Conservation (phyloP, 2,329 filamentous ascomycete genomes). For the Alternaria sp. region DNA sequence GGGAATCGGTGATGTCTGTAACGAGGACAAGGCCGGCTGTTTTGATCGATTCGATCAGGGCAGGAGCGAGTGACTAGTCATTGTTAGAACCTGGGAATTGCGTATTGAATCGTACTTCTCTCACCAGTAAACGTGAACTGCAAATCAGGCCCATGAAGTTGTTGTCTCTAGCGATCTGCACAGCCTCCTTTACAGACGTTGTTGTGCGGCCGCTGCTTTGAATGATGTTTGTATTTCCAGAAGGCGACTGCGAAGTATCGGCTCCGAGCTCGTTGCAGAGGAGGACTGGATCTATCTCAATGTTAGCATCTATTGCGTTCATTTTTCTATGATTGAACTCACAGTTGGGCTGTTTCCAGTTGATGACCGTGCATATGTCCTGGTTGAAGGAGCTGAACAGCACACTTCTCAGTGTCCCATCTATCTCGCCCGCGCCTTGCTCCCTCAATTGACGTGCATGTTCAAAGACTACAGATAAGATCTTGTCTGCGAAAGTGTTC, state of each 20-base stretch:
- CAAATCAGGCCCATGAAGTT: constrained; percentile 98
- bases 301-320: constrained; percentile 13
- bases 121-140: constrained; percentile 81
- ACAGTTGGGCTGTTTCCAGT: constrained; percentile 99
- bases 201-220: constrained; percentile 72
- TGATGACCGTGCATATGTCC: constrained; percentile 88
- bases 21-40: constrained; percentile 91
- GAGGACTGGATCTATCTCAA: constrained; percentile 75
- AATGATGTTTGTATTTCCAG: constrained; percentile 50
- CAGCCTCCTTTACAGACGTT: constrained; percentile 91
- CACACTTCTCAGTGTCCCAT: constrained; percentile 80
- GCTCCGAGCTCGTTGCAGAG: constrained; percentile 90
- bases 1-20: constrained; percentile 75
- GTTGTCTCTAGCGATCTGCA: constrained; percentile 90
- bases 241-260: constrained; percentile 54
- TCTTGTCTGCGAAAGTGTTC: constrained; percentile 83
- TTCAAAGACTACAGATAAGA: constrained; percentile 86
- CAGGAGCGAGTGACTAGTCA: constrained; percentile 84
- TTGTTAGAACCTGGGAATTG: constrained; percentile 7
- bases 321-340: constrained; percentile 41
- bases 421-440: constrained; percentile 56
- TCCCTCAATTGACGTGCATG: constrained; percentile 77
- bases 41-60: constrained; percentile 91
- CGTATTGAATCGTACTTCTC: constrained; percentile 41
- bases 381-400: constrained; percentile 95